phyloP scores from a whole-genome alignment of 805 yeast species.

The Nakazawaea ishiwadae region DNA sequence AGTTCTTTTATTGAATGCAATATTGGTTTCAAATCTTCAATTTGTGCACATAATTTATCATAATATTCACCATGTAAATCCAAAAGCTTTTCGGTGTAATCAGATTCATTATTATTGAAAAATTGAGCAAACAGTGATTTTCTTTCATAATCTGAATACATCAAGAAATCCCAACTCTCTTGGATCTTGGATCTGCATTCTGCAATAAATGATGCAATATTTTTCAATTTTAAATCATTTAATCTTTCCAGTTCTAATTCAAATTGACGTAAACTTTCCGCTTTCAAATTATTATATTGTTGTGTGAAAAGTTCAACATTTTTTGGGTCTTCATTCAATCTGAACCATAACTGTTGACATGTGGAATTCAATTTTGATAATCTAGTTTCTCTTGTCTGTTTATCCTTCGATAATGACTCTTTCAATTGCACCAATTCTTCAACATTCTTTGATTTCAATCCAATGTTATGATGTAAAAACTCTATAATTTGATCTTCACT shows the following conservation, averaged over 20 bases:
- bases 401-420: conserved; percentile 24
- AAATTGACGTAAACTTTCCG: conserved; percentile 42
- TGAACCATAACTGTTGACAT: conserved; percentile 39
- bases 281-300: conserved; percentile 42
- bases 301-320: conserved; percentile 34
- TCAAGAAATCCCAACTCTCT: conserved; percentile 58
- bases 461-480: conserved; percentile 19
- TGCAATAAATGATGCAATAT: conserved; percentile 62
- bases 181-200: conserved; percentile 58
- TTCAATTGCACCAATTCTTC: conserved; percentile 15
- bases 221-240: conserved; percentile 52
- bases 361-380: conserved; percentile 27
- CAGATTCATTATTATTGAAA: conserved; percentile 29
- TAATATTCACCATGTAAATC: conserved; percentile 64
- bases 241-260: conserved; percentile 54
- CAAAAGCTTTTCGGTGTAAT: conserved; percentile 55
- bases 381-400: conserved; percentile 31
- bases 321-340: conserved; percentile 30
- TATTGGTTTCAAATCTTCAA: conserved; percentile 47
- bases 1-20: conserved; percentile 53
- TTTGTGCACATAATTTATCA: conserved; percentile 41
- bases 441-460: conserved; percentile 17
- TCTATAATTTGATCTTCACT: conserved; percentile 14
- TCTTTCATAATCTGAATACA: conserved; percentile 50
- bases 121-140: conserved; percentile 37